Evolutionary conservation across 257 asterid genomes (phyloP), one percentile per base, ranked within the genome.

Genomic region (Thymus mandschuricus): DNA sequence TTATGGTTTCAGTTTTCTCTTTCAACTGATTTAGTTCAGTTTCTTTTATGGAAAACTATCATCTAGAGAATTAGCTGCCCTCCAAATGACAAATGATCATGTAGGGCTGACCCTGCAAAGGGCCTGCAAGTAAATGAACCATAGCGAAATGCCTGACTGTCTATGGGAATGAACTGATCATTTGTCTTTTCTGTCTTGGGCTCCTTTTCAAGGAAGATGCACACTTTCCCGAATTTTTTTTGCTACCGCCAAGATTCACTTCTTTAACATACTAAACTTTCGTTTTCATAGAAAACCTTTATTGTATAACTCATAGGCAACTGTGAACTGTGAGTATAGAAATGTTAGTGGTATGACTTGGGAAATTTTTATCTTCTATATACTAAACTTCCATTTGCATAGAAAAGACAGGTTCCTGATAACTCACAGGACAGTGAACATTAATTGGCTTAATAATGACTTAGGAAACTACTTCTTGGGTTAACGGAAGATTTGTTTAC

Each of bases 111-210:
- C 49, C 13, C 43, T 35, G 40, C 6, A 28, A 51, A 4, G 60
- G 40, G 49, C 29, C 27, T 58, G 56, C 58, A 27, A 49, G 75
- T 2, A 43, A 57, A 13, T 61, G 58, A 72, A 61, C 44, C 38
- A 12, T 10, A 31, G 66, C 43, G 70, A 50, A 60, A 56, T 10
- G 64, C 46, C 30, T 9, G 59, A n/a, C 57, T 38, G 33, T 35
- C 58, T 38, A 61, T 35, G n/a, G 69, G 60, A 70, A 59, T 74
- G 60, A 49, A 55, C 51, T 28, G 51, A 15, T 69, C 54, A 10
- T 78, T 10, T 28, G 50, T 12, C 30, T 10, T 27, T 30, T 13
- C 6, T 8, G 30, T 9, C 40, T 59, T 31, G 66, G 31, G 6
- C 51, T 10, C 29, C 5, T 59, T 33, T 61, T 2, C 51, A 29